Evolutionary conservation across 495 filamentous ascomycete species (phyloP), one percentile per base, ranked within the genome.

Genomic region (Aspergillus nanangensis): DNA sequence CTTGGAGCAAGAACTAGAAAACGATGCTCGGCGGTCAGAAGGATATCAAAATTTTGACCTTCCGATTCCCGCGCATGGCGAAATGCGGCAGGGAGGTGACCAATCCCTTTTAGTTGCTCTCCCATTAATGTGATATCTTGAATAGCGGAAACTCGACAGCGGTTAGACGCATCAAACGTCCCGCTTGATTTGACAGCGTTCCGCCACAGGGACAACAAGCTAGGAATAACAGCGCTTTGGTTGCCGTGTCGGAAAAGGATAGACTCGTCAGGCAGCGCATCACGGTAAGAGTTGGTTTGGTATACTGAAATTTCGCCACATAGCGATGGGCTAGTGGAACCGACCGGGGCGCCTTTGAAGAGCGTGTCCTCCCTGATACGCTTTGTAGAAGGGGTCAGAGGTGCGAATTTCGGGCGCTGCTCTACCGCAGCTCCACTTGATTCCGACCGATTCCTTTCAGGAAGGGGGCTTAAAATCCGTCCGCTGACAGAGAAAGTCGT

Each of bases 321-420:
- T 41, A 67, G 50, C 0, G 67, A 72, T 3, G 63, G 63, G 25
- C 48, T 66, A 14, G 63, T 45, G 13, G 47, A 41, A 10, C 42
- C 60, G 41, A 55, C 49, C 3, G 63, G 56, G 17, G 63, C 56
- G 10, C 76, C 77, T 36, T 70, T 72, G 41, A 84, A 74, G 5
- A 84, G 61, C 1, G 62, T 67, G 43, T 81, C 77, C 53, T 83
- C 70, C 14, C 72, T 74, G 1, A 75, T 51, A 11, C 82, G 82
- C 41, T 88, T 76, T 2, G 90, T 89, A 25, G 87, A 82, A 2
- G 90, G 90, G 5, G 90, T 94, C 84, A 90, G 87, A 0, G 89
- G 90, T 1, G 82, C 85, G 40, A 95, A 83, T 49, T 75, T 80
- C 4, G 80, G 69, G 38, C 50, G 69, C 46, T 68, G 65, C 48